A percentile compares a stretch with the other conserved stretches of the same genome.
Conservation (phyloP, 202 grass and related monocot species). For the Bolboschoenoplectus hybrid region DNA sequence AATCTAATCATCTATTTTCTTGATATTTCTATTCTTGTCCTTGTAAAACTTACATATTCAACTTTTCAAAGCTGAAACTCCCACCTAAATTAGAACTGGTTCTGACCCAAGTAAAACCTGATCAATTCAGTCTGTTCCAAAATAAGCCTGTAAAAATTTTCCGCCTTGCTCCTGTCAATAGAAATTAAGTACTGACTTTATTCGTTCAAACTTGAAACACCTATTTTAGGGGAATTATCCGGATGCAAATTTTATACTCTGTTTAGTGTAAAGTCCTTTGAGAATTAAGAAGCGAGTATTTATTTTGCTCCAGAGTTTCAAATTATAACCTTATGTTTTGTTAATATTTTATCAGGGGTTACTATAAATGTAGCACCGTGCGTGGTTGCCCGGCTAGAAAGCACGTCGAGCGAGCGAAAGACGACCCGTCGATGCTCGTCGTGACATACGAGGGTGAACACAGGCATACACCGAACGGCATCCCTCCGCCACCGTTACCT, state of each 20-base stretch:
- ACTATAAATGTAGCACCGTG: slow-evolving; percentile 96
- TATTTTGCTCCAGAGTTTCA: not conserved
- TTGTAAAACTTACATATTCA: not conserved
- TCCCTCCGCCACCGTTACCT: not conserved
- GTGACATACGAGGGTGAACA: slow-evolving; percentile 96
- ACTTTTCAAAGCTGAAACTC: not conserved
- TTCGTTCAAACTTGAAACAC: not conserved
- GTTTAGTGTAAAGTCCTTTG: not conserved
- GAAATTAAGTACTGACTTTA: not conserved
- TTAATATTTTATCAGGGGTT: slow-evolving; percentile 53
- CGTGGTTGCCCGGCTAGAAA: slow-evolving; percentile 84
- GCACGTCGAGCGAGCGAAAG: slow-evolving; percentile 91
- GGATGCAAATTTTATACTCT: not conserved
- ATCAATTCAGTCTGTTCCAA: not conserved
- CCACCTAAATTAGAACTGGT: not conserved
- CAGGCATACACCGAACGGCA: slow-evolving; percentile 55
- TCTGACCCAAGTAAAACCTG: slow-evolving; percentile 2
- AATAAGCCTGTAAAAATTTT: not conserved
- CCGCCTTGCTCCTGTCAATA: not conserved
- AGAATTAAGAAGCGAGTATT: not conserved
- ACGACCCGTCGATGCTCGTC: slow-evolving; percentile 88
- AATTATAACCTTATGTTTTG: not conserved
- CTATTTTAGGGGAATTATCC: not conserved
- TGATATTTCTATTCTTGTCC: not conserved
- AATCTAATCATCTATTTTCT: not conserved